Conservation (phyloP, 192 early-diverging fungal species). For the Ambispora gerdemannii region DNA sequence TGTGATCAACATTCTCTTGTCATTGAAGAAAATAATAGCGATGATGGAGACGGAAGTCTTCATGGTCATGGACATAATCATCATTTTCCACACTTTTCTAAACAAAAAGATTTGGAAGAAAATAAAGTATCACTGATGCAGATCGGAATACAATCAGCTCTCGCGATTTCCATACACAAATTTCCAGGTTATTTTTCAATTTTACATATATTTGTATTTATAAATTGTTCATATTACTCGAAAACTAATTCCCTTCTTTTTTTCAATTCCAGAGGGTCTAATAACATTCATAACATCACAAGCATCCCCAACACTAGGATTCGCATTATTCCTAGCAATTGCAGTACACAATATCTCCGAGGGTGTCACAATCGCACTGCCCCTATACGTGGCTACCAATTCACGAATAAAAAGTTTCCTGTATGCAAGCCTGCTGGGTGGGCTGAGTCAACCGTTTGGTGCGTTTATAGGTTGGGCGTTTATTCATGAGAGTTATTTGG, state of each 20-base stretch:
- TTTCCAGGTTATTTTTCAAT: slow-evolving; percentile 46
- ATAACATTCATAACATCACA: slow-evolving; percentile 53
- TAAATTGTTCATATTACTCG: not conserved
- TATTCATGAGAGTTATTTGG: slow-evolving; percentile 10
- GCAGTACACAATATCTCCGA: slow-evolving; percentile 57
- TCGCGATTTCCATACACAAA: slow-evolving; percentile 53
- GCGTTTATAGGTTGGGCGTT: slow-evolving; percentile 48
- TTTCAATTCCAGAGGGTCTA: slow-evolving; percentile 43
- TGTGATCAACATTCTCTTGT: not conserved
- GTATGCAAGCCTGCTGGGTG: slow-evolving; percentile 47
- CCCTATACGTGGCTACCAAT: slow-evolving; percentile 47
- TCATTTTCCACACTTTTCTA: not conserved
- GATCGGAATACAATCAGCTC: slow-evolving; percentile 55
- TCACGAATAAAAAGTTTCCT: slow-evolving; percentile 46
- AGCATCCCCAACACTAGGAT: slow-evolving; percentile 45
- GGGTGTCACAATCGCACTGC: slow-evolving; percentile 53
- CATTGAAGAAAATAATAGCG: not conserved
- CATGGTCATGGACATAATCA: not conserved
- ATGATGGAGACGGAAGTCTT: not conserved
- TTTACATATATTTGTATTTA: slow-evolving; percentile 1
- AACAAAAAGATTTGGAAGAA: slow-evolving; percentile 30
- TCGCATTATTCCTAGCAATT: slow-evolving; percentile 51
- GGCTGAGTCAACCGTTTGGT: slow-evolving; percentile 53
- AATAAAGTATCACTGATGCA: slow-evolving; percentile 27
- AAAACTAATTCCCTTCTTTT: not conserved